These are phyloP conservation scores for Cercospora janseana DNA, from an alignment of 2,329 filamentous ascomycete genomes.

Conservation along the genomic window DNA sequence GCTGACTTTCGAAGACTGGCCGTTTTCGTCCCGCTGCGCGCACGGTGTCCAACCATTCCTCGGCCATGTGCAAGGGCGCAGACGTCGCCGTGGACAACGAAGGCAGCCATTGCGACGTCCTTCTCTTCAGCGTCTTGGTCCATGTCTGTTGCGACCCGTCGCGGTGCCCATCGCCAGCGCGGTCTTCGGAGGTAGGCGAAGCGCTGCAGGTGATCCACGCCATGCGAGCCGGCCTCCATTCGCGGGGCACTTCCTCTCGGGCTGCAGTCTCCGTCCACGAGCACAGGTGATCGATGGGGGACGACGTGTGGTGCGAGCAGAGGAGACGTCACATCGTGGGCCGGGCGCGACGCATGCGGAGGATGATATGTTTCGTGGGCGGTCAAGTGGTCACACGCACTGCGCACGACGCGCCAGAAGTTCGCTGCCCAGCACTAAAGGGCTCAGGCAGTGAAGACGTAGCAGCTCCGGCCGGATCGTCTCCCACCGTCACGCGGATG, in stretches of 20 bases:
- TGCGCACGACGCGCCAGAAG: not conserved
- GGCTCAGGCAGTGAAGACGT: constrained; percentile 5
- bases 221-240: constrained; percentile 17
- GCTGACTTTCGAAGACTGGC: not conserved
- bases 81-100: constrained; percentile 5
- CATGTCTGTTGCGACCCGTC: not conserved
- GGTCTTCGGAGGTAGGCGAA: not conserved
- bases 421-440: not conserved
- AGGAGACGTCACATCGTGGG: not conserved
- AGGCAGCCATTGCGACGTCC: constrained; percentile 12
- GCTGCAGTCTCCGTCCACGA: not conserved
- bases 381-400: constrained; percentile 9
- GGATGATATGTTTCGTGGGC: constrained; percentile 5
- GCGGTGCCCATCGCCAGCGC: constrained; percentile 6
- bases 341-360: not conserved
- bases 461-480: not conserved
- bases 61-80: constrained; percentile 20
- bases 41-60: constrained; percentile 18
- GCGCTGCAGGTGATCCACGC: constrained; percentile 9
- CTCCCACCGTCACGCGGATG: not conserved
- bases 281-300: not conserved
- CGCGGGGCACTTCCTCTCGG: not conserved
- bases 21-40: constrained; percentile 3
- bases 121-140: not conserved
- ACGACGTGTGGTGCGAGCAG: not conserved